These are phyloP conservation scores for Gentiana macrophylla DNA, from an alignment of 257 asterid genomes.

Conservation along the genomic window DNA sequence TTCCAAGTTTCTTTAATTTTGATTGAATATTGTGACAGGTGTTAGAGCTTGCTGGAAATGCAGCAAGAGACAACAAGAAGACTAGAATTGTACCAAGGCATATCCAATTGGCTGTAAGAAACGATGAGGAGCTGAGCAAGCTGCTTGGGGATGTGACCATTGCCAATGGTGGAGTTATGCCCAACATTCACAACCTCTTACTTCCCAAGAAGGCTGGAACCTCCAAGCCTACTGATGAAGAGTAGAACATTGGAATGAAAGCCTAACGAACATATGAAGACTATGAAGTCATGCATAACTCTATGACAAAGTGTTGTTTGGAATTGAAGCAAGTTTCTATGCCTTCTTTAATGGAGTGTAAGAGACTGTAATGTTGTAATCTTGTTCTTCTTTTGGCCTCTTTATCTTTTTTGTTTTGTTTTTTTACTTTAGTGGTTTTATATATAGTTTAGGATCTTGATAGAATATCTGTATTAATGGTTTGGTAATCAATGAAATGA, in stretches of 20 bases:
- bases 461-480: no score
- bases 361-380: slow-evolving; percentile 1
- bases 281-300: not conserved
- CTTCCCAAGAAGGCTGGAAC: slow-evolving; percentile 67
- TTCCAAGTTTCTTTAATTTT: not conserved
- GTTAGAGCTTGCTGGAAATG: slow-evolving; percentile 72
- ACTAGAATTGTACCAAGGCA: slow-evolving; percentile 74
- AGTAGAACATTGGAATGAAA: slow-evolving; percentile 16
- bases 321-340: not conserved
- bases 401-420: not conserved
- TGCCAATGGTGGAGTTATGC: slow-evolving; percentile 81
- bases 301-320: not conserved
- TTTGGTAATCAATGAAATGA: no score
- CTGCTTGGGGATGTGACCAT: slow-evolving; percentile 75
- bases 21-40: slow-evolving; percentile 24
- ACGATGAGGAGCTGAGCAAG: slow-evolving; percentile 70
- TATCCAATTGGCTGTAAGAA: slow-evolving; percentile 67
- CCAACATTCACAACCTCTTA: slow-evolving; percentile 68
- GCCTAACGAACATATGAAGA: not conserved
- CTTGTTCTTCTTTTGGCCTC: not conserved
- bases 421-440: not conserved
- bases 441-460: not conserved
- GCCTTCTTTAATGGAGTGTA: not conserved
- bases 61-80: slow-evolving; percentile 78
- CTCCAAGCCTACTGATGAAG: slow-evolving; percentile 50